These are phyloP conservation scores for Ophiosphaerella narmari DNA, from an alignment of 2,329 filamentous ascomycete genomes.

Conservation along the genomic window DNA sequence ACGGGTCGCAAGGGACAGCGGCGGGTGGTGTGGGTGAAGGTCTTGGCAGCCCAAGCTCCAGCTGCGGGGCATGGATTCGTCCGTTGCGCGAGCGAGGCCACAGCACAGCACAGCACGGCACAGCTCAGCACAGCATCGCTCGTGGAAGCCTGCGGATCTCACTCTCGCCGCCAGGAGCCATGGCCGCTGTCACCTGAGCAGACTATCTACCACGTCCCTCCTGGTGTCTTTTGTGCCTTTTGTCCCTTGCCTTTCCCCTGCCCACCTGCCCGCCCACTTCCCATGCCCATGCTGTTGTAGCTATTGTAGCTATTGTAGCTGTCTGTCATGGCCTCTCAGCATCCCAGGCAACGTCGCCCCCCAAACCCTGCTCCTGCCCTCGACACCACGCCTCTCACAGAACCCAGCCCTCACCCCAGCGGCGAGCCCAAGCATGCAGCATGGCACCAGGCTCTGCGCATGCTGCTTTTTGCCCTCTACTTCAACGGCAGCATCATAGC, in stretches of 20 bases:
- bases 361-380: slow-evolving; percentile 27
- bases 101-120: too few species aligned
- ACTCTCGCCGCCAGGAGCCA: too few species aligned
- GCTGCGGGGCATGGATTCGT: slow-evolving; percentile 5
- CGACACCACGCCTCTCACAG: slow-evolving; percentile 12
- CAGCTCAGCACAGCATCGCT: not conserved
- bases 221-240: too few species aligned
- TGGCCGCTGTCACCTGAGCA: too few species aligned
- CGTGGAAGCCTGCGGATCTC: slow-evolving; percentile 19
- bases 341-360: slow-evolving; percentile 40
- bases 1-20: not conserved
- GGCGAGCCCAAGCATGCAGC: slow-evolving; percentile 50
- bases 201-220: too few species aligned
- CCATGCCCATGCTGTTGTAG: too few species aligned
- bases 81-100: too few species aligned
- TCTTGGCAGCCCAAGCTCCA: too few species aligned
- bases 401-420: slow-evolving; percentile 35
- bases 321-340: slow-evolving; percentile 38
- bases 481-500: slow-evolving; percentile 51
- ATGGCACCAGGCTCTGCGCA: slow-evolving; percentile 49
- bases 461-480: slow-evolving; percentile 52
- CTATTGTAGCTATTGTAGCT: slow-evolving; percentile 8
- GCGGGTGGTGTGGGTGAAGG: too few species aligned
- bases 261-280: too few species aligned
- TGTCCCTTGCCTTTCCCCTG: too few species aligned